Evolutionary conservation across 1,284 basidiomycete genomes (phyloP), one percentile per base, ranked within the genome.

Genomic region (Schizophyllum amplum): DNA sequence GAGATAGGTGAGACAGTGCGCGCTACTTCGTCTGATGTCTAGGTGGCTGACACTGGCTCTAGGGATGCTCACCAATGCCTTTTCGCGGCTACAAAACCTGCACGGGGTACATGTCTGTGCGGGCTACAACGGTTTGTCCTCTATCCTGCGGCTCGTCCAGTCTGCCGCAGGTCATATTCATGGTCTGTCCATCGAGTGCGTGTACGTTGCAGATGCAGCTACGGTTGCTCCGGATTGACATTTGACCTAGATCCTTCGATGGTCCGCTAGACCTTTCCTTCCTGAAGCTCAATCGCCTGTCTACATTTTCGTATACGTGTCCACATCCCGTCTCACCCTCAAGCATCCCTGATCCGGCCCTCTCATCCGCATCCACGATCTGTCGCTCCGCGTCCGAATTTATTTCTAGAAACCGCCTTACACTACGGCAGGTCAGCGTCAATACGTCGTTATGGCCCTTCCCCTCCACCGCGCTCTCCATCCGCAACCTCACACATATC

Each of bases 21-120:
- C 11, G 17, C 17, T 9, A 42, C 33, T 42, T 22, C 9, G 46
- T 46, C 55, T 53, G n/a, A 24, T 25, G 51, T 22, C 25, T 7
- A 17, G 2, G 25, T 46, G 23, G 20, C 51, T 52, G 26, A 27
- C 21, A 21, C 42, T 24, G 21, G 52, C 25, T 15, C 42, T 47
- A 86, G 84, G 82, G 25, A 86, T 87, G 80, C 69, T 88, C 48
- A 75, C 80, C 22, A 87, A 87, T 52, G 82, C 83, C 1, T 70
- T 88, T 15, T 83, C 84, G 17, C 84, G 82, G 63, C 66, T 88
- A 25, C 67, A 68, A 53, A 83, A 81, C 62, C 70, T 87, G 27
- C 75, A 76, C 47, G 81, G 81, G 57, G 76, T 85, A 4, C 80
- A 83, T 64, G 81, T 84, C 42, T 76, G 78, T n/a, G 82, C 84